A percentile compares a stretch with the other conserved stretches of the same genome.
phyloP scores from a whole-genome alignment of 2,329 filamentous ascomycete genomes.

The Ophiobolus disseminans region DNA sequence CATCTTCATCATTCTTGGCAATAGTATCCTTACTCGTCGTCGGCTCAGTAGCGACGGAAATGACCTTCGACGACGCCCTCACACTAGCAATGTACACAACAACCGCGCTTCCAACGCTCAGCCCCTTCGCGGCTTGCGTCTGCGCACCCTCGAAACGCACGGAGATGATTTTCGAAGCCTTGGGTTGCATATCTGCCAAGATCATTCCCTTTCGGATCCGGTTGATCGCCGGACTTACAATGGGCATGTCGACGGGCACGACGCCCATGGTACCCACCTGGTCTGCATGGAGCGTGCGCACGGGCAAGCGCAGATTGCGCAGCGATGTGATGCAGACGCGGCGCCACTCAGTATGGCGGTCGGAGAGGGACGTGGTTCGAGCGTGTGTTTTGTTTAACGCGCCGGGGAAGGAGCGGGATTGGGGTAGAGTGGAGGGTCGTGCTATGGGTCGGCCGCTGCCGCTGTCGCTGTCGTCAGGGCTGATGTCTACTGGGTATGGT shows the following conservation, averaged over 20 bases:
- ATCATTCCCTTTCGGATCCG: constrained; percentile 81
- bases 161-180: constrained; percentile 57
- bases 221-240: constrained; percentile 39
- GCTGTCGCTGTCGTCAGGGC: constrained; percentile 48
- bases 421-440: constrained; percentile 41
- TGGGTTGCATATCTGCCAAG: constrained; percentile 66
- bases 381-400: constrained; percentile 45
- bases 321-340: constrained; percentile 82
- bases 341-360: constrained; percentile 69
- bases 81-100: constrained; percentile 90
- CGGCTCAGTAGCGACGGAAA: constrained; percentile 53
- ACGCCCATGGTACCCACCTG: constrained; percentile 92
- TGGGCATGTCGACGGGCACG: constrained; percentile 52
- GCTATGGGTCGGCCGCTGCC: constrained; percentile 33
- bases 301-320: constrained; percentile 84
- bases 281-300: constrained; percentile 74
- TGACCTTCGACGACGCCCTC: constrained; percentile 77
- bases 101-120: constrained; percentile 72
- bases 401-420: constrained; percentile 58
- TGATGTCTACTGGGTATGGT: constrained; percentile 61
- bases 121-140: constrained; percentile 64
- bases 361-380: constrained; percentile 14
- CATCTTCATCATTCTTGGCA: constrained; percentile 29
- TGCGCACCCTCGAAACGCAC: constrained; percentile 68
- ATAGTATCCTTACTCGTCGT: constrained; percentile 10